Evolutionary conservation across 768 basidiomycete genomes (phyloP), one percentile per base, ranked within the genome.

Genomic region (Cystobasidium ongulense): DNA sequence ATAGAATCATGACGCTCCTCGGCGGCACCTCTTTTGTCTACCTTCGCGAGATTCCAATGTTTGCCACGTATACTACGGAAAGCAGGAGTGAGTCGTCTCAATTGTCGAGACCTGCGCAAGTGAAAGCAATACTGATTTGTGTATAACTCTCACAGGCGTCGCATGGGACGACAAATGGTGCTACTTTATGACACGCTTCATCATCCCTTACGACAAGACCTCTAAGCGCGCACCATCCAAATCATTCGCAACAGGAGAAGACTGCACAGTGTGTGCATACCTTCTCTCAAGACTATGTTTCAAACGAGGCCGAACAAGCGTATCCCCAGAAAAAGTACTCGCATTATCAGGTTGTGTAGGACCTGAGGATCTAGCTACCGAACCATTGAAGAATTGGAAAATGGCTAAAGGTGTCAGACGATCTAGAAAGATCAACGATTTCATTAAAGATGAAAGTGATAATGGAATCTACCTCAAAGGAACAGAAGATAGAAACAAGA

Each of bases 11-110:
- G 23, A 46, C 68, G 10, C 50, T 71, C 23, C 54, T 71, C 18
- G 68, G 68, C n/a, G 68, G 68, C 59, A 43, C 33, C 15, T 57
- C 68, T 2, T 71, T 71, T 53, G 68, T 71, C 18, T 71, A 71
- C 25, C 27, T 71, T 2, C 68, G 68, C 1, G 68, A 71, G 68
- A 71, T 71, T 36, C 68, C 68, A 33, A 71, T 71, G 68, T 71
- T 71, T 31, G n/a, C 43, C 27, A 57, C 29, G 3, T 71, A 71
- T 36, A 29, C 23, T 5, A 71, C 68, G 1, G 68, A 71, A 35
- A 71, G 52, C 50, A 46, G 68, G 39, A 31, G 68, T 71, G 21
- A 71, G 68, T 35, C n/a, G n/a, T n/a, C n/a, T n/a, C n/a, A n/a
- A n/a, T 15, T 25, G 8, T 31, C 65, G 10, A 23, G 18, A 8